A percentile compares a stretch with the other conserved stretches of the same genome.
These are phyloP conservation scores for Paxillus involutus DNA, from an alignment of 768 basidiomycete genomes.

Conservation along the genomic window DNA sequence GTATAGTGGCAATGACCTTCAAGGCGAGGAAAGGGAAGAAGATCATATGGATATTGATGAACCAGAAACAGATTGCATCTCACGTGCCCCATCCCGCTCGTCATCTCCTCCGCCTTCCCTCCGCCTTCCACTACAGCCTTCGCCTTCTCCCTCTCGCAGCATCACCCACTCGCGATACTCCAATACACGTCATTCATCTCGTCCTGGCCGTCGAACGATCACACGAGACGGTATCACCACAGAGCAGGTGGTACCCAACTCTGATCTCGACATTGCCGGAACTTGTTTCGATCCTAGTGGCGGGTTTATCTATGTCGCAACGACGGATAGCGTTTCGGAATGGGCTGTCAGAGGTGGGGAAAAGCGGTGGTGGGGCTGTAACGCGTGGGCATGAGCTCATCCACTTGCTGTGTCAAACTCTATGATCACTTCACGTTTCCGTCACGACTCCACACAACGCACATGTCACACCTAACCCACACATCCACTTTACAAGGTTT, in stretches of 20 bases:
- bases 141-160: slow-evolving; percentile 21
- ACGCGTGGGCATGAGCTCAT: slow-evolving; percentile 38
- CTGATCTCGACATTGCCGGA: slow-evolving; percentile 60
- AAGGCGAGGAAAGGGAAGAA: slow-evolving; percentile 31
- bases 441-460: background rate
- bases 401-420: background rate
- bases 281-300: slow-evolving; percentile 74
- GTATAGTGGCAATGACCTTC: slow-evolving; percentile 22
- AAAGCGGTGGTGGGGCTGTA: slow-evolving; percentile 70
- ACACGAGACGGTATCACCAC: slow-evolving; percentile 7
- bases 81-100: slow-evolving; percentile 45
- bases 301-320: slow-evolving; percentile 66
- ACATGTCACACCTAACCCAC: background rate
- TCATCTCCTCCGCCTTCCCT: slow-evolving; percentile 46
- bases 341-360: slow-evolving; percentile 74
- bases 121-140: slow-evolving; percentile 28
- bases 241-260: slow-evolving; percentile 13
- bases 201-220: slow-evolving; percentile 15
- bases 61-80: slow-evolving; percentile 54
- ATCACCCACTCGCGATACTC: slow-evolving; percentile 17
- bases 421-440: background rate
- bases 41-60: slow-evolving; percentile 53
- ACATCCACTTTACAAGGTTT: background rate
- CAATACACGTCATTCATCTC: slow-evolving; percentile 19
- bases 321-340: slow-evolving; percentile 66